These are phyloP conservation scores for Davidsoniella virescens DNA, from an alignment of 2,329 filamentous ascomycete species.

Conservation along the genomic window DNA sequence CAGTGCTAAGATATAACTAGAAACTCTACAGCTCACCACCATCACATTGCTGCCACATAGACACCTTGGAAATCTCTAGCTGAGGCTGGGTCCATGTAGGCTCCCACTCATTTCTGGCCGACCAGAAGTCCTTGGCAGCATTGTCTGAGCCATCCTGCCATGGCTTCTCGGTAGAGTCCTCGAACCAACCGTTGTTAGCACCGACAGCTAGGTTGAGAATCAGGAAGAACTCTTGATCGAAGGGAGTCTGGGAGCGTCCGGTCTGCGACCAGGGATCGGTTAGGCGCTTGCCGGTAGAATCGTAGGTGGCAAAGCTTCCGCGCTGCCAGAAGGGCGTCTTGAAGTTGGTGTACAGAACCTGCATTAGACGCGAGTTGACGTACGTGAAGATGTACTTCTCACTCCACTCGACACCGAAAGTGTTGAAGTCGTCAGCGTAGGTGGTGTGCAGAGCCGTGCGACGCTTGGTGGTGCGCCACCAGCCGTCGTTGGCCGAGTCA, in stretches of 20 bases:
- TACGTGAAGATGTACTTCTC: conserved; percentile 82
- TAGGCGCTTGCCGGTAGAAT: conserved; percentile 49
- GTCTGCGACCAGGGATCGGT: conserved; percentile 48
- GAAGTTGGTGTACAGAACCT: conserved; percentile 68
- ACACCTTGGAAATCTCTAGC: conserved; percentile 53
- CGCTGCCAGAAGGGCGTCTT: conserved; percentile 50
- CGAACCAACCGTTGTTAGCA: conserved; percentile 70
- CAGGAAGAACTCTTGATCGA: conserved; percentile 61
- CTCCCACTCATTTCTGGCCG: conserved; percentile 45
- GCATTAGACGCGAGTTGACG: conserved; percentile 61
- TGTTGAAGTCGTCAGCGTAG: conserved; percentile 54
- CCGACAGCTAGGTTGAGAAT: conserved; percentile 64
- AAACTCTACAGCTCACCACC: conserved; percentile 30
- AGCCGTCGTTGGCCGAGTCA: conserved; percentile 53
- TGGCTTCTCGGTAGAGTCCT: conserved; percentile 57
- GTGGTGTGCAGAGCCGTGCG: conserved; percentile 58
- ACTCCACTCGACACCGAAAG: conserved; percentile 71
- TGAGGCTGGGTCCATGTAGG: conserved; percentile 55
- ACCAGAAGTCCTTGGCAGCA: conserved; percentile 64
- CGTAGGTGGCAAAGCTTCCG: conserved; percentile 48
- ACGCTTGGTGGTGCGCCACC: conserved; percentile 74
- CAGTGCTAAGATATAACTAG: too few species aligned
- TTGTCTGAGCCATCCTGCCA: conserved; percentile 56
- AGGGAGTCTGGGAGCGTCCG: conserved; percentile 47
- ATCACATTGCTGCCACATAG: conserved; percentile 55